Percentiles rank a stretch among this genome's conserved stretches.
These are phyloP conservation scores for Solanum medicagineum DNA, from an alignment of 257 asterid genomes.

Conservation along the genomic window DNA sequence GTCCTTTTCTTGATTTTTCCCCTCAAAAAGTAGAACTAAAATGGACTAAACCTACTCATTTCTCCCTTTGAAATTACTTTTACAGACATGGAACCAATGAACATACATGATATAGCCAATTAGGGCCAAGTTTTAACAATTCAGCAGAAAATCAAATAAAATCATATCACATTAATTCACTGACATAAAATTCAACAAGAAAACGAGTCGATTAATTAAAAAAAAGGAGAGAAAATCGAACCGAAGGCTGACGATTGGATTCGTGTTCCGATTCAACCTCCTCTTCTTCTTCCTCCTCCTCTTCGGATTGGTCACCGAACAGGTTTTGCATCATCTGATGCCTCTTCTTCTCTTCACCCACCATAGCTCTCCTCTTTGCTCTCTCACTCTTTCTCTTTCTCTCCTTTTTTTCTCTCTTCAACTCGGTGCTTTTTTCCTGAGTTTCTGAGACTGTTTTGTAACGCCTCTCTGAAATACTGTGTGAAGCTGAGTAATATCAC, in stretches of 20 bases:
- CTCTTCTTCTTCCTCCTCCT: slow-evolving; percentile 80
- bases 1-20: neutral
- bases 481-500: neutral
- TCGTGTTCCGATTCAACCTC: slow-evolving; percentile 94
- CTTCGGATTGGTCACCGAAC: slow-evolving; percentile 97
- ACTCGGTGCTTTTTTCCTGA: neutral
- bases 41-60: neutral
- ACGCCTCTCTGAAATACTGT: neutral
- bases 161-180: neutral
- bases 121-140: neutral
- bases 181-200: neutral
- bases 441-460: neutral
- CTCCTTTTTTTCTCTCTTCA: neutral
- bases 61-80: neutral
- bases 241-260: slow-evolving; percentile 88
- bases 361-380: slow-evolving; percentile 31
- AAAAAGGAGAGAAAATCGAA: slow-evolving; percentile 3
- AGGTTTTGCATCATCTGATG: slow-evolving; percentile 99
- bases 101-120: neutral
- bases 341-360: slow-evolving; percentile 93
- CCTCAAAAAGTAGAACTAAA: neutral
- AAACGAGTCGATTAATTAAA: neutral
- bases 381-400: neutral
- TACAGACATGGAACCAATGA: neutral
- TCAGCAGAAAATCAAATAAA: neutral